Evolutionary conservation across 116 monocot species (phyloP).

Genomic region (Dioscorea cayenensis): DNA sequence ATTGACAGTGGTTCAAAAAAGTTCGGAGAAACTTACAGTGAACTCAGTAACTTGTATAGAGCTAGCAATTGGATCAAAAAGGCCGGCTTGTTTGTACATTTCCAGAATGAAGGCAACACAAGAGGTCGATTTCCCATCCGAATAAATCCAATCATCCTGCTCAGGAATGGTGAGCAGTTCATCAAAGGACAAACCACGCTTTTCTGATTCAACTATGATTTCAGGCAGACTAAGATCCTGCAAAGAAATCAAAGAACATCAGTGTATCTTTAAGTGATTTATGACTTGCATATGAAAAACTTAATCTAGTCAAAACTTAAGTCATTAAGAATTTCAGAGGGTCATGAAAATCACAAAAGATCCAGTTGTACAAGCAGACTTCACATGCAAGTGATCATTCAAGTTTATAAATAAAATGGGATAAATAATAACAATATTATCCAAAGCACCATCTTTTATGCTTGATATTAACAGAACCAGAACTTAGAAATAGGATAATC

Average conservation of each 20-base stretch:
- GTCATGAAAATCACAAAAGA: no score
- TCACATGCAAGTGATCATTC: no score
- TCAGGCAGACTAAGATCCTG: constrained; percentile 62
- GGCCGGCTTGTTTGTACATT: constrained; percentile 74
- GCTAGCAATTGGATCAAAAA: constrained; percentile 49
- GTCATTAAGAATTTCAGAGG: neutral
- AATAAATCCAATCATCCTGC: constrained; percentile 66
- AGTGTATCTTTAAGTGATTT: neutral
- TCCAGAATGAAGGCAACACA: constrained; percentile 63
- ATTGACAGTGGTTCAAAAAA: neutral
- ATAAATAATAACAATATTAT: no score
- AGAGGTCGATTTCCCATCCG: constrained; percentile 61
- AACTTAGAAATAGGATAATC: no score
- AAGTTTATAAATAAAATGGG: no score
- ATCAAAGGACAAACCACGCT: constrained; percentile 44
- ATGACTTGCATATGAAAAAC: neutral
- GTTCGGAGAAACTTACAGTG: constrained; percentile 42
- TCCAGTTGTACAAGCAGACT: no score
- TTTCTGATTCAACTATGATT: constrained; percentile 58
- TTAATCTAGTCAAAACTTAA: neutral
- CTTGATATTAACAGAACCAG: no score
- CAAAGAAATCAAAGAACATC: neutral
- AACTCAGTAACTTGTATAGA: constrained; percentile 71
- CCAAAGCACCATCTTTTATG: no score
- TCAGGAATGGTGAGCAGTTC: constrained; percentile 63